A percentile compares a stretch with the other conserved stretches of the same genome.
Evolutionary conservation across 2,329 filamentous ascomycete genomes (phyloP).

Genomic region (Monosporascus cannonballus): DNA sequence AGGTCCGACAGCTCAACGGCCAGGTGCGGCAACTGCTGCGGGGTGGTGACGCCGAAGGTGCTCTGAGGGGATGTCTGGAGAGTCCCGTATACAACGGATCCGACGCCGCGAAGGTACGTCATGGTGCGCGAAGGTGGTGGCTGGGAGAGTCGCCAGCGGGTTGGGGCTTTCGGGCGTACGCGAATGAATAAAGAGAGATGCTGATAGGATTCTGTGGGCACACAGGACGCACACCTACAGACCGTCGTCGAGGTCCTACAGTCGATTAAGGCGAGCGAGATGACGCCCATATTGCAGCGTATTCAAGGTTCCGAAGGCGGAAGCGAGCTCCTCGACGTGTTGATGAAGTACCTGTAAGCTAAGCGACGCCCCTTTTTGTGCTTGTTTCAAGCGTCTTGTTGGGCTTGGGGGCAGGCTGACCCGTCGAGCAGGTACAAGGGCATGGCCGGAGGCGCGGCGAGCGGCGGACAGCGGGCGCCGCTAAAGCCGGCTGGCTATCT

Average conservation of each 20-base stretch:
- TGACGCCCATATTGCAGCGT: conserved; percentile 78
- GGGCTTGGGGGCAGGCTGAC: not conserved
- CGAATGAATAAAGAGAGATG: conserved; percentile 4
- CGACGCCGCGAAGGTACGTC: conserved; percentile 51
- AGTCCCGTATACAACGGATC: conserved; percentile 68
- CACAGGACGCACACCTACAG: conserved; percentile 75
- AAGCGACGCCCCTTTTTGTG: not conserved
- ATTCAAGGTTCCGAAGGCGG: conserved; percentile 77
- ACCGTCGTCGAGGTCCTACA: conserved; percentile 91
- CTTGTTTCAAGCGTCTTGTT: not conserved
- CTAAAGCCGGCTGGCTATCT: conserved; percentile 42
- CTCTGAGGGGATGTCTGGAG: conserved; percentile 77
- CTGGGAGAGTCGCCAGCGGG: not conserved
- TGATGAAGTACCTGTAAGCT: conserved; percentile 92
- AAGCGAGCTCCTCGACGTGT: conserved; percentile 77
- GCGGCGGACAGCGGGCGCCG: conserved; percentile 31
- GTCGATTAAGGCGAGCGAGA: conserved; percentile 92
- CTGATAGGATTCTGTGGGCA: conserved; percentile 5
- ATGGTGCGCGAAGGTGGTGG: not conserved
- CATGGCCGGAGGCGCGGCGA: conserved; percentile 53
- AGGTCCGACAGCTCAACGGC: conserved; percentile 69
- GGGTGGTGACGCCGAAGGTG: conserved; percentile 81
- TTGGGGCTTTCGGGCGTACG: too few relatives aligned
- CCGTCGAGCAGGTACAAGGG: conserved; percentile 69
- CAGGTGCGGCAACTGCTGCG: conserved; percentile 85